Conservation (phyloP, 2,329 filamentous ascomycete species). For the Microdochium nivale region DNA sequence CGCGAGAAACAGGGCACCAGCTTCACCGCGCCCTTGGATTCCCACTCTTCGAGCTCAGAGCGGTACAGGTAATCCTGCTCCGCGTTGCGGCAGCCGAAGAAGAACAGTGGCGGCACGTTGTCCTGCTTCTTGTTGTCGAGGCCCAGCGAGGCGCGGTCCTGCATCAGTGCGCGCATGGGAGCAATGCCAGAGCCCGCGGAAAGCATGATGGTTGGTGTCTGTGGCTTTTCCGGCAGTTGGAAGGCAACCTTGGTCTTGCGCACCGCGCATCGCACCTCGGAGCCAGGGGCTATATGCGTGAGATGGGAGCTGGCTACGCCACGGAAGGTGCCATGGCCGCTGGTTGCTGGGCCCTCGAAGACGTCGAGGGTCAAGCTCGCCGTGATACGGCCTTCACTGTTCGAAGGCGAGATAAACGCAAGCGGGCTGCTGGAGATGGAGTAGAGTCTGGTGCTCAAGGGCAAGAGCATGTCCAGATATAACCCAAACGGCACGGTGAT, state of each 20-base stretch:
- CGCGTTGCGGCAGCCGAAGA: constrained; percentile 51
- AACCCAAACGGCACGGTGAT: background rate
- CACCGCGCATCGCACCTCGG: constrained; percentile 31
- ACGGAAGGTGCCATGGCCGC: constrained; percentile 12
- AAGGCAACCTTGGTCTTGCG: constrained; percentile 29
- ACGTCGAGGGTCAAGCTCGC: background rate
- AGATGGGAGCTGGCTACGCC: constrained; percentile 58
- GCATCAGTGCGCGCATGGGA: constrained; percentile 54
- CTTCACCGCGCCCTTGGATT: constrained; percentile 48
- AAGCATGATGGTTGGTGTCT: constrained; percentile 42
- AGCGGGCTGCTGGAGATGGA: background rate
- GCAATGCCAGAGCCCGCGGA: constrained; percentile 48
- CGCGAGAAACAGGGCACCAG: constrained; percentile 51
- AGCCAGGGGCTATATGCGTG: constrained; percentile 32
- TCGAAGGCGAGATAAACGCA: background rate
- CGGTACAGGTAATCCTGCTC: constrained; percentile 48
- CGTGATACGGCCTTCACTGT: background rate
- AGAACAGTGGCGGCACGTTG: constrained; percentile 50
- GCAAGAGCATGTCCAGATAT: background rate
- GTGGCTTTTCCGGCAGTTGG: constrained; percentile 36
- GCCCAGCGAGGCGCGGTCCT: constrained; percentile 46
- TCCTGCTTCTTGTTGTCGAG: constrained; percentile 37
- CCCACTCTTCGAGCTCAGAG: constrained; percentile 51
- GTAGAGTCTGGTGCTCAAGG: background rate
- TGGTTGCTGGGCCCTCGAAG: background rate